Conservation (phyloP, 164 flowering plant genomes). For the Magnolia sinica region DNA sequence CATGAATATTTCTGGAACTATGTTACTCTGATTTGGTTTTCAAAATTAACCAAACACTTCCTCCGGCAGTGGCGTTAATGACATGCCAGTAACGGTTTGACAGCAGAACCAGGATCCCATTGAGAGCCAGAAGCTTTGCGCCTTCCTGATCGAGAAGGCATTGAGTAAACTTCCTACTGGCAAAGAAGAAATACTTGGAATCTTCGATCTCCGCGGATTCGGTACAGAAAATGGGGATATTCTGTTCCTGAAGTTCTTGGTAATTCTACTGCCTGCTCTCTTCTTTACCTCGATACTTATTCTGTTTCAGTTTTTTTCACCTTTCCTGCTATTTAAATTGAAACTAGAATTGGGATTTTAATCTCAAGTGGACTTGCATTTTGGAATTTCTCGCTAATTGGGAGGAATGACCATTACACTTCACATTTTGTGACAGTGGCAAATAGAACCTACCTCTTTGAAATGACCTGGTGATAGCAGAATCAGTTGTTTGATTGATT, state of each 20-base stretch:
- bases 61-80: conserved; percentile 13
- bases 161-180: conserved; percentile 68
- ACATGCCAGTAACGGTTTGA: conserved; percentile 16
- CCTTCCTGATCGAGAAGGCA: conserved; percentile 75
- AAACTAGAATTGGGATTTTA: neutral
- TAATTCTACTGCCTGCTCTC: conserved; percentile 24
- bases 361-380: neutral
- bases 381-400: neutral
- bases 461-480: too few species aligned
- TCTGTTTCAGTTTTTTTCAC: neutral
- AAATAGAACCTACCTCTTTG: too few species aligned
- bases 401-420: too few species aligned
- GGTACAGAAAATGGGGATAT: conserved; percentile 70
- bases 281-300: neutral
- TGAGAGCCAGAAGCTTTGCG: conserved; percentile 77
- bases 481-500: too few species aligned
- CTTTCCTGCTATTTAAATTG: neutral
- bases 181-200: conserved; percentile 66
- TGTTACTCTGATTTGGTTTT: conserved; percentile 1
- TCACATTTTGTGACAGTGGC: too few species aligned
- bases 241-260: conserved; percentile 73
- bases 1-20: conserved; percentile 5
- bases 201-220: conserved; percentile 78
- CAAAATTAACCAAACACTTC: conserved; percentile 1
- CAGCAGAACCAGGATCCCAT: conserved; percentile 50